These are phyloP conservation scores for Dalbergia cochinchinensis DNA, from an alignment of 306 rosid genomes.

Conservation along the genomic window DNA sequence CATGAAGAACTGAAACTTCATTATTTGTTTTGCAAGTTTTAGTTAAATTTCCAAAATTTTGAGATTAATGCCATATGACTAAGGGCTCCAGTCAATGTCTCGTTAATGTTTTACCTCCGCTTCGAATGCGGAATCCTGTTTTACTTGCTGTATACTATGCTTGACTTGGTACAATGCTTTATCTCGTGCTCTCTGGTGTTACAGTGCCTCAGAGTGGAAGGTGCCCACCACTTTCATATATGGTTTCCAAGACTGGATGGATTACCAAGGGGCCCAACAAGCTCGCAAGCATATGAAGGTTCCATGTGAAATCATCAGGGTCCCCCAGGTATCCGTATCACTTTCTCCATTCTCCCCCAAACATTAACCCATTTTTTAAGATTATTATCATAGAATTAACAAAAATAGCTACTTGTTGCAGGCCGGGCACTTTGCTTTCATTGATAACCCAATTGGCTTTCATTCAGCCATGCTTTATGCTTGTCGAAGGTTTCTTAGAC, in stretches of 20 bases:
- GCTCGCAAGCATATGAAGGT: constrained; percentile 91
- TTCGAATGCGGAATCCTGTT: neutral
- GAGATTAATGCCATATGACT: neutral
- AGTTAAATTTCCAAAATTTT: neutral
- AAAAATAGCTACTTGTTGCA: constrained; percentile 49
- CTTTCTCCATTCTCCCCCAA: constrained; percentile 34
- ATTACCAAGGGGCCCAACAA: constrained; percentile 88
- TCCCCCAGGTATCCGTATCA: constrained; percentile 75
- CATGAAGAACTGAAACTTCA: neutral
- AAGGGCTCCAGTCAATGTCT: neutral
- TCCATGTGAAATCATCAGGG: constrained; percentile 90
- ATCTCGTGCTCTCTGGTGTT: constrained; percentile 1
- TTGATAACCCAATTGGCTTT: constrained; percentile 78
- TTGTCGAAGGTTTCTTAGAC: constrained; percentile 79
- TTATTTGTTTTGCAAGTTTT: neutral
- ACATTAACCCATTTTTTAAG: constrained; percentile 3
- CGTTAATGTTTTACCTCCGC: neutral
- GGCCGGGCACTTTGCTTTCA: constrained; percentile 93
- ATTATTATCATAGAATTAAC: constrained; percentile 15
- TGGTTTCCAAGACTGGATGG: constrained; percentile 90
- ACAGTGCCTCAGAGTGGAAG: constrained; percentile 92
- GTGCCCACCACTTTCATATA: constrained; percentile 95
- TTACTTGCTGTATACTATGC: constrained; percentile 11
- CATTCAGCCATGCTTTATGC: constrained; percentile 82
- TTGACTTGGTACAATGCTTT: neutral